Conservation (phyloP, 495 filamentous ascomycete genomes). For the Pyrenula aspistea region DNA sequence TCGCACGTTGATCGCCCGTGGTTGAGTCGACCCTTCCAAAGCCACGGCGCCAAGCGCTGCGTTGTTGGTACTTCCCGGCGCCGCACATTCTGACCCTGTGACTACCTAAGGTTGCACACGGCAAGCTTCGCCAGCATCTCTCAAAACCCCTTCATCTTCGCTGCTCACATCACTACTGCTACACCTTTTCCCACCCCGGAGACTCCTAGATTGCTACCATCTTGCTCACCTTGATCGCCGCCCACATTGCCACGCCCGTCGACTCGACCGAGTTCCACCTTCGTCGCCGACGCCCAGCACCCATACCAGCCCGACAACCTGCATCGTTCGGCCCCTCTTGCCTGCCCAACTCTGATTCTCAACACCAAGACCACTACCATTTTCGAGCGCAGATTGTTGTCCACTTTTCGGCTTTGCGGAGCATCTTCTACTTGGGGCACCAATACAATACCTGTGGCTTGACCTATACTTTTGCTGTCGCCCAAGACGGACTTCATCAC, state of each 20-base stretch:
- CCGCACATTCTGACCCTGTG: neutral
- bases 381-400: neutral
- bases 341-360: neutral
- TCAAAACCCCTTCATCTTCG: neutral
- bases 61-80: neutral
- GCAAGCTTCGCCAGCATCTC: neutral
- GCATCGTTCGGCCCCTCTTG: neutral
- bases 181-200: neutral
- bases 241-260: neutral
- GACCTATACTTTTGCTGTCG: conserved; percentile 8
- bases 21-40: neutral
- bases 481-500: conserved; percentile 42
- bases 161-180: neutral
- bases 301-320: neutral
- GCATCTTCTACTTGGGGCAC: no score
- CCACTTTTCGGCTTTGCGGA: neutral
- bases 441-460: conserved; percentile 7
- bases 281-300: neutral
- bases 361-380: neutral
- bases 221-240: neutral
- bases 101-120: neutral
- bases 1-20: no score
- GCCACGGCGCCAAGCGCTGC: neutral
- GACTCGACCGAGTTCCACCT: neutral
- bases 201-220: neutral